phyloP scores from a whole-genome alignment of 129 eudicot genomes.

The Artemisia argyi region DNA sequence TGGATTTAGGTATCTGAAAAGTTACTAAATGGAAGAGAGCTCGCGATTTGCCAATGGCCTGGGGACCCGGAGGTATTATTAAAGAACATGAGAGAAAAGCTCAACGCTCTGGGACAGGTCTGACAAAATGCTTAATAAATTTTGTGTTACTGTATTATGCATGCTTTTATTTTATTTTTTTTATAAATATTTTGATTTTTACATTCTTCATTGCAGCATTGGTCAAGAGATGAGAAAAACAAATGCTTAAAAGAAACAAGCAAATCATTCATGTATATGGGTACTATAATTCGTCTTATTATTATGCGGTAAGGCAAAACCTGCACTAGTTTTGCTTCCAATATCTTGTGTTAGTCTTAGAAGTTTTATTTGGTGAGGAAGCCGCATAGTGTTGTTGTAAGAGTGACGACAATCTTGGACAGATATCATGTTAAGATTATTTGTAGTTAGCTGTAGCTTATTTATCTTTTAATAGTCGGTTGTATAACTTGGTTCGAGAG shows the following conservation, averaged over 20 bases:
- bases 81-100: slow-evolving; percentile 65
- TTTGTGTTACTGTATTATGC: neutral
- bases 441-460: neutral
- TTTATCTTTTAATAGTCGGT: neutral
- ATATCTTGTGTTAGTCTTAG: slow-evolving; percentile 6
- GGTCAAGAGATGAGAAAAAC: slow-evolving; percentile 75
- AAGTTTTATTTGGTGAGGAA: neutral
- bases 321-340: slow-evolving; percentile 8
- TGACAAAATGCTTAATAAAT: neutral
- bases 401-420: neutral
- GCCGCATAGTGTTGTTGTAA: neutral
- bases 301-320: slow-evolving; percentile 34
- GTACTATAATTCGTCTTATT: slow-evolving; percentile 76
- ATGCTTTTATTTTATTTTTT: neutral
- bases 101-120: slow-evolving; percentile 80
- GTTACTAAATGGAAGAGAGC: slow-evolving; percentile 55
- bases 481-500: neutral
- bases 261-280: slow-evolving; percentile 69
- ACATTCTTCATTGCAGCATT: slow-evolving; percentile 55
- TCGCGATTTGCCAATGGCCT: slow-evolving; percentile 71
- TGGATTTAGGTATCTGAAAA: slow-evolving; percentile 53
- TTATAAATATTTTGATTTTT: neutral
- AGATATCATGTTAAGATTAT: neutral
- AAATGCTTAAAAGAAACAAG: slow-evolving; percentile 73
- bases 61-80: slow-evolving; percentile 69